These are phyloP conservation scores for Heliamphora ciliata DNA, from an alignment of 179 eudicot species.

Conservation along the genomic window DNA sequence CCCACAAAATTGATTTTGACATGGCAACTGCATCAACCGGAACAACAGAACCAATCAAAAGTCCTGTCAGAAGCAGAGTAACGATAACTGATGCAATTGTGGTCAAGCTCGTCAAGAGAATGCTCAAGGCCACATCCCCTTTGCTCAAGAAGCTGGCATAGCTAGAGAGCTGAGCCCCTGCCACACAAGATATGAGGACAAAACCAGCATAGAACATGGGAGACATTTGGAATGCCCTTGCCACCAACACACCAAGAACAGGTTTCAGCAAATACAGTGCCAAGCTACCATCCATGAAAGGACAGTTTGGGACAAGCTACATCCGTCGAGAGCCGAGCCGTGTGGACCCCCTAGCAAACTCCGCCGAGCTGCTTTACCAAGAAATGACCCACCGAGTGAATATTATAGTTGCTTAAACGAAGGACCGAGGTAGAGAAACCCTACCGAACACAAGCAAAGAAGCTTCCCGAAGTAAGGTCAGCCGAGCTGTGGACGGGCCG, in stretches of 20 bases:
- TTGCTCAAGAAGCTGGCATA: conserved; percentile 95
- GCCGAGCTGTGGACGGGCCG: too few relatives aligned
- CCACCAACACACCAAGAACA: conserved; percentile 67
- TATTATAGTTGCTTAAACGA: too few relatives aligned
- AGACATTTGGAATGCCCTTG: conserved; percentile 69
- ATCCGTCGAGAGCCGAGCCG: too few relatives aligned
- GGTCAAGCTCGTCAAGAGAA: conserved; percentile 79
- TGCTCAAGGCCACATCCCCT: conserved; percentile 89
- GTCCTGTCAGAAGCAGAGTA: conserved; percentile 88
- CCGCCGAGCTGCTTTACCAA: too few relatives aligned
- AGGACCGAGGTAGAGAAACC: too few relatives aligned
- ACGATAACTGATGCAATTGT: conserved; percentile 81
- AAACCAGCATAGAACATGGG: conserved; percentile 79
- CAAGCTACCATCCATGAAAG: not conserved
- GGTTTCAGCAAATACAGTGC: conserved; percentile 77
- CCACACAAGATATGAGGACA: conserved; percentile 82
- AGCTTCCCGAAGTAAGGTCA: too few relatives aligned
- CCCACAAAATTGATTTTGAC: conserved; percentile 97
- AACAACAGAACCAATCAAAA: conserved; percentile 91
- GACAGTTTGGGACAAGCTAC: too few relatives aligned
- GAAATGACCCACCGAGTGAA: too few relatives aligned
- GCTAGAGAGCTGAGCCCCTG: conserved; percentile 96
- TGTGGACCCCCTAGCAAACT: too few relatives aligned
- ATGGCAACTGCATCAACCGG: conserved; percentile 90
- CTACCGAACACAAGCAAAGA: too few relatives aligned